Conservation (phyloP, 1,284 basidiomycete species). For the Microstroma glucosiphilum region DNA sequence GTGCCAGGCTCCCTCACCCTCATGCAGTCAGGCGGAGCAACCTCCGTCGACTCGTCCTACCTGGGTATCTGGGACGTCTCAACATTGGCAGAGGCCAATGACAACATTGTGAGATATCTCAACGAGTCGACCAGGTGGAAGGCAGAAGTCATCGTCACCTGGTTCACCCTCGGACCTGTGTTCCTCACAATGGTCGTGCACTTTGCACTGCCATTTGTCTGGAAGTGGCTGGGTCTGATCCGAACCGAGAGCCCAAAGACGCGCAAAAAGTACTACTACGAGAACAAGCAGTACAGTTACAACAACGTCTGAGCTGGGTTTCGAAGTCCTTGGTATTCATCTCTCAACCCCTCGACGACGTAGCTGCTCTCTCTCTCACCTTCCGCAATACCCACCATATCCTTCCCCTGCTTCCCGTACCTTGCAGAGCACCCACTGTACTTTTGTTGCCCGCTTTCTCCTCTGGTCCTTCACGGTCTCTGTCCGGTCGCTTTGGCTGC, state of each 20-base stretch:
- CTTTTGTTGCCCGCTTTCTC: too few relatives aligned
- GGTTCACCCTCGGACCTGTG: constrained; percentile 29
- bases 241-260: constrained; percentile 1
- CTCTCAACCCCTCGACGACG: too few relatives aligned
- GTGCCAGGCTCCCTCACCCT: constrained; percentile 16
- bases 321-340: too few relatives aligned
- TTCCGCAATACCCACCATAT: too few relatives aligned
- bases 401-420: too few relatives aligned
- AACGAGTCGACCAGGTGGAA: constrained; percentile 22
- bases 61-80: constrained; percentile 10
- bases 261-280: constrained; percentile 7
- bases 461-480: too few relatives aligned
- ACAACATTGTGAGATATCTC: constrained; percentile 25
- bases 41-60: constrained; percentile 4
- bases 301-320: too few relatives aligned
- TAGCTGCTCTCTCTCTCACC: too few relatives aligned
- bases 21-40: constrained; percentile 9
- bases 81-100: constrained; percentile 20
- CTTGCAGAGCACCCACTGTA: too few relatives aligned
- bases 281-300: not conserved
- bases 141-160: constrained; percentile 28
- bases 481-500: too few relatives aligned
- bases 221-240: constrained; percentile 29
- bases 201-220: constrained; percentile 30
- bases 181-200: constrained; percentile 43